Evolutionary conservation across 495 filamentous ascomycete genomes (phyloP), one percentile per base, ranked within the genome.

Genomic region (Penicillium salamii): DNA sequence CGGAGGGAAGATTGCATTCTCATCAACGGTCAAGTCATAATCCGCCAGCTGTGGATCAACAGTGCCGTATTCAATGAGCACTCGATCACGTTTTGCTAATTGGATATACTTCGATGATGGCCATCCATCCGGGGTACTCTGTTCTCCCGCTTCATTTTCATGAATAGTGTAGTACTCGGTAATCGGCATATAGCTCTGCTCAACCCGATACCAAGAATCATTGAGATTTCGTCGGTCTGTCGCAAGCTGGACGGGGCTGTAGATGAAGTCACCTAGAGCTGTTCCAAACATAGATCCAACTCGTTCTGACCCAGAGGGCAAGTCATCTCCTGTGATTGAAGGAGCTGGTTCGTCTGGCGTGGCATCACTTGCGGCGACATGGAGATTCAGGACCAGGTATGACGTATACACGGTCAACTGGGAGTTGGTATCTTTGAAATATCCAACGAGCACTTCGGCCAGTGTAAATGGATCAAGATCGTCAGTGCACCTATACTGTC

Each of bases 51-150:
- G 78, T 13, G 78, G 65, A 54, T 85, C 82, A 3, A 86, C 54
- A 3, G 61, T 66, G 8, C 80, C 82, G 53, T 78, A 83, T 33
- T 74, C 72, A 20, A 78, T 58, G 3, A 87, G 53, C 0, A 85
- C 49, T 14, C 83, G 68, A 51, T 73, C 72, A 8, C 67, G 61
- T 13, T 71, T 63, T 0, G 72, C 69, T 18, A 83, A 66, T 42
- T 81, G 79, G 23, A 84, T 57, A 52, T 72, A 85, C 20, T 74
- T 72, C 31, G 77, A 71, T 11, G 73, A 75, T 1, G 84, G 84
- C 84, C 84, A 87, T 11, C 84, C 83, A 58, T 86, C 78, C 9
- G 75, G 67, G 1, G 80, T 84, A 32, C 71, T 74, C n/a, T 73
- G 65, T 9, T 65, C 58, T 18, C 66, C 70, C 5, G 66, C 40